Base-by-base conservation (phyloP, 2,329 filamentous ascomycete genomes). In the Hymenoscyphus albidus region DNA sequence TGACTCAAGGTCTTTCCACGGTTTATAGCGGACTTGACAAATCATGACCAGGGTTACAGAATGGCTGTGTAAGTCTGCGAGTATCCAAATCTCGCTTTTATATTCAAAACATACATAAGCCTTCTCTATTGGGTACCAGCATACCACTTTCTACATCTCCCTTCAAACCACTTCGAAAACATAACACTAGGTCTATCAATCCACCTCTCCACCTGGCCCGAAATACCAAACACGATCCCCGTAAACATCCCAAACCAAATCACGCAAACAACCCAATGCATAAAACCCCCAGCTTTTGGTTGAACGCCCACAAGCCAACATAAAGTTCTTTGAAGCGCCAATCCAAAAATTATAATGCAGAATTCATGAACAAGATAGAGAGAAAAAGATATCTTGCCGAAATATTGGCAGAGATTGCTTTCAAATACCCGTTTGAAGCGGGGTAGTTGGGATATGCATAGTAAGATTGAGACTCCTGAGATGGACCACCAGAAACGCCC, bases 141-240 rank as follows among this genome's bases (percentile, higher is more conserved):
- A 22, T 22, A 51, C 18, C n/a, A 22, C n/a, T 9, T 51, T n/a
- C 44, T 51, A 74, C 80, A 78, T 3, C 78, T 80, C 13, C 77
- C 73, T 72, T 88, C 85, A 13, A 87, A 77, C 3, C 76, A 75
- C 42, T 82, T 78, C 80, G 83, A 86, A 70, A 86, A 86, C 14
- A 86, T 67, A 70, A 88, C 85, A 5, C 82, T 82, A 14, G 80
- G 80, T 6, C 76, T 73, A 74, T 88, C 85, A 18, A 88, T 78
- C 4, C 76, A 75, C 39, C 83, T 78, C 60, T 71, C 69, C 13
- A 79, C 77, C 81, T 84, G 86, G 6, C 65, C 66, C n/a, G 68
- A 65, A 4, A 87, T 75, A 0, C 80, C 76, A 57, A 81, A 73
- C 12, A 78, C 77, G 5, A 77, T 16, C 3, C 77, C 56, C 73